phyloP scores from a whole-genome alignment of 2,329 filamentous ascomycete species.

The Mycosphaerella arachidis region DNA sequence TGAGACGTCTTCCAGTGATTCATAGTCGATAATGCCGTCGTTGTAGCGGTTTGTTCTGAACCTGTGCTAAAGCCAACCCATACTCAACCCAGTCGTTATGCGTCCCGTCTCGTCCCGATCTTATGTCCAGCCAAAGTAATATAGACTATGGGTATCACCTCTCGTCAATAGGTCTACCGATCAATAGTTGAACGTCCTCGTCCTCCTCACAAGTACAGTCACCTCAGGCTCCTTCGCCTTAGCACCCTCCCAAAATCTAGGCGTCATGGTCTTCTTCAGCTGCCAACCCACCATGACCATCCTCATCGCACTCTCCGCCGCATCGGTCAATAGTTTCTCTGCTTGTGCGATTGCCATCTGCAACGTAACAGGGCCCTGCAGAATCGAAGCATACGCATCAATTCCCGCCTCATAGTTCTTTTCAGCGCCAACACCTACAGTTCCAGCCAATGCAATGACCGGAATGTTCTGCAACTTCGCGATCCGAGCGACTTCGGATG shows the following conservation, averaged over 20 bases:
- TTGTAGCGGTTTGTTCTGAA: too few species aligned
- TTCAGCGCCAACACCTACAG: conserved; percentile 36
- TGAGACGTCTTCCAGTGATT: too few species aligned
- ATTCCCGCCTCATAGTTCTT: conserved; percentile 36
- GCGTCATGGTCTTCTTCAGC: conserved; percentile 11
- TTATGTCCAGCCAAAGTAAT: too few species aligned
- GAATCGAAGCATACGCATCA: conserved; percentile 35
- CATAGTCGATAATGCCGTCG: too few species aligned
- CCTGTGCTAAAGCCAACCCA: too few species aligned
- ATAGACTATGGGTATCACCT: neutral
- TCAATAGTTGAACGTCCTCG: neutral
- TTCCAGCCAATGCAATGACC: conserved; percentile 44
- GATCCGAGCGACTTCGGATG: conserved; percentile 48
- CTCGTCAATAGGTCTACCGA: neutral
- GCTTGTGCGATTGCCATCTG: conserved; percentile 35
- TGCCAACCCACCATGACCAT: conserved; percentile 38
- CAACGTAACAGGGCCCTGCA: conserved; percentile 33
- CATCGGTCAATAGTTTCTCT: conserved; percentile 33
- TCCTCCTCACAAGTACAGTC: neutral
- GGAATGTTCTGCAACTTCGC: conserved; percentile 45
- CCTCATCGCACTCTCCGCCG: conserved; percentile 36
- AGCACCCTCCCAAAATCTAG: neutral
- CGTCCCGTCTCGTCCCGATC: too few species aligned
- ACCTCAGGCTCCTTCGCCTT: neutral
- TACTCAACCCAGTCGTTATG: too few species aligned